phyloP scores from a whole-genome alignment of 768 basidiomycete species.

The Tephrocybe sp. region DNA sequence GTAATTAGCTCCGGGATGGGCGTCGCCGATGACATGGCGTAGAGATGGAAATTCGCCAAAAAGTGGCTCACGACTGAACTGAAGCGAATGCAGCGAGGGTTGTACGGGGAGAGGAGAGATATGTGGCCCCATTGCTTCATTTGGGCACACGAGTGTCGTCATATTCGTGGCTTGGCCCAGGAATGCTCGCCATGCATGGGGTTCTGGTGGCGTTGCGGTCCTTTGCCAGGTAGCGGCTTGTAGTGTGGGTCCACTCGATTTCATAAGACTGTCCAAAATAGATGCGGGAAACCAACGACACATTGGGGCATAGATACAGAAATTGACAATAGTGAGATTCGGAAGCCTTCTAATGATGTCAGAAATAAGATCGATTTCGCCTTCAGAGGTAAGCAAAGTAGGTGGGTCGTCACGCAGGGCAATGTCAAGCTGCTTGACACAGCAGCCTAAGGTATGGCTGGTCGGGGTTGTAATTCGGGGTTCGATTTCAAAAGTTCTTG shows the following conservation, averaged over 20 bases:
- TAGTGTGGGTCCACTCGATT: conserved; percentile 4
- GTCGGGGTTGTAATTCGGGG: not conserved
- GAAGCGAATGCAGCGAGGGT: conserved; percentile 1
- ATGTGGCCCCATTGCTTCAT: not conserved
- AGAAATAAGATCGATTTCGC: not conserved
- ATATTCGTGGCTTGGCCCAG: conserved; percentile 9
- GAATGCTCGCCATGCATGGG: conserved; percentile 8
- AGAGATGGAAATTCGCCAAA: conserved; percentile 11
- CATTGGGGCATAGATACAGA: not conserved
- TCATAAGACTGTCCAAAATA: conserved; percentile 11
- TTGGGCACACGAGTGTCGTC: conserved; percentile 8
- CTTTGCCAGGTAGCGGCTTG: conserved; percentile 12
- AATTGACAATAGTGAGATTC: conserved; percentile 16
- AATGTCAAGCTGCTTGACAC: conserved; percentile 21
- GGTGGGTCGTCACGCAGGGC: conserved; percentile 13
- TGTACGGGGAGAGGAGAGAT: not conserved
- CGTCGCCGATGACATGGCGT: conserved; percentile 9
- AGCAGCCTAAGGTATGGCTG: conserved; percentile 8
- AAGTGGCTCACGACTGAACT: not conserved
- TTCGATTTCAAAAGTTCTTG: not conserved
- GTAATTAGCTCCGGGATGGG: not conserved
- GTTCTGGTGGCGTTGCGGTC: not conserved
- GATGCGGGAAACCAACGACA: not conserved
- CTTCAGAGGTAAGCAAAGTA: not conserved
- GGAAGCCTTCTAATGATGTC: conserved; percentile 17